Percentiles rank a stretch among this genome's conserved stretches.
Conservation (phyloP, 768 basidiomycete species). For the Collybia nuda region DNA sequence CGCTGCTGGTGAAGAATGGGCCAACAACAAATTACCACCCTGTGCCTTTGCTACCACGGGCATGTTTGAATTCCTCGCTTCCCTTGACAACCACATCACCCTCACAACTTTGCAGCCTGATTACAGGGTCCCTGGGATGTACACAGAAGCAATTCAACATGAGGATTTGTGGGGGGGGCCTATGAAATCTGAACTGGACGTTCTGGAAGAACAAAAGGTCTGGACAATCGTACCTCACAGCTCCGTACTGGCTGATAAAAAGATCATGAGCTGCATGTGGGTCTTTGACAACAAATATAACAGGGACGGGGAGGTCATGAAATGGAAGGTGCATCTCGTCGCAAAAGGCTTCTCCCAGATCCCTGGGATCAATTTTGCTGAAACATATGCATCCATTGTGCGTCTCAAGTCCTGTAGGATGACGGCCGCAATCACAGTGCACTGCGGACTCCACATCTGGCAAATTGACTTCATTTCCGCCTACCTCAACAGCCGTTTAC, state of each 20-base stretch:
- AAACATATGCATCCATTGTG: slow-evolving; percentile 17
- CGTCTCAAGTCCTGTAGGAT: slow-evolving; percentile 15
- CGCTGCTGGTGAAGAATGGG: slow-evolving; percentile 2
- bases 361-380: slow-evolving; percentile 29
- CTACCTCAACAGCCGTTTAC: slow-evolving; percentile 29
- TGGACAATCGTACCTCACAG: slow-evolving; percentile 13
- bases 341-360: slow-evolving; percentile 30
- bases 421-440: slow-evolving; percentile 22
- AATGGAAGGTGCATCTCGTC: slow-evolving; percentile 25
- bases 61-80: background rate
- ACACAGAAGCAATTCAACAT: slow-evolving; percentile 13
- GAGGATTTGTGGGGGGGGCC: slow-evolving; percentile 9
- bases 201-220: slow-evolving; percentile 9
- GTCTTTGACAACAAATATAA: slow-evolving; percentile 29
- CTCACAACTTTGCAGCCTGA: background rate
- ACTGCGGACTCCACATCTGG: slow-evolving; percentile 24
- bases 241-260: background rate
- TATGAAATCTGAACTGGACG: slow-evolving; percentile 19
- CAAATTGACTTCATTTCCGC: slow-evolving; percentile 32
- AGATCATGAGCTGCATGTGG: slow-evolving; percentile 15
- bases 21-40: background rate
- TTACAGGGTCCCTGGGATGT: slow-evolving; percentile 1
- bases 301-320: slow-evolving; percentile 19
- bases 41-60: background rate
- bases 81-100: background rate